Base-by-base conservation (phyloP, 306 rosid genomes). In the Ammopiptanthus mongolicus region DNA sequence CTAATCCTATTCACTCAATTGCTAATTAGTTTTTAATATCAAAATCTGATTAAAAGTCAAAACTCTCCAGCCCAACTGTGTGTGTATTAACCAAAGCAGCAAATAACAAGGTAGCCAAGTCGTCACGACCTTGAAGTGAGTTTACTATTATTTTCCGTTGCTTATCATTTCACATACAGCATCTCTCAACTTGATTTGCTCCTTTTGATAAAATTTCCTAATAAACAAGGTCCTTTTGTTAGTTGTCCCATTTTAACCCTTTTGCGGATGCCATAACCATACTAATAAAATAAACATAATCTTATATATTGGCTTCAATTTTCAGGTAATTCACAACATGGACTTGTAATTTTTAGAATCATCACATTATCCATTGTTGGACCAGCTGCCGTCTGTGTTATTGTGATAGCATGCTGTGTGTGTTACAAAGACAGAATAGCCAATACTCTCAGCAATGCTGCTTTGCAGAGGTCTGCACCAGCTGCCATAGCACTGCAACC, bases 361-460 rank as follows among this genome's bases (percentile, higher is more conserved):
- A 80, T 90, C 31, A 84, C 89, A 66, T 13, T 90, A 65, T 41
- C 87, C 77, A 70, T 90, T 4, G 82, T 70, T 2, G 83, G 80
- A 58, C 96, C 95, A 28, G 84, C 85, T 33, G 21, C 65, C 1
- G 14, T 83, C 7, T 81, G 88, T 62, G 75, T 80, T 6, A 1
- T 82, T 11, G 78, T 78, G 60, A 66, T 90, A 14, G 88, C 88
- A 67, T 82, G 90, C 2, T 86, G 83, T 13, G 80, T 84, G 61
- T 88, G 87, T 82, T 64, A 76, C 74, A 70, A 61, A 47, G 84
- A 82, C 39, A 47, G 74, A 60, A 37, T 86, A 75, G 52, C 46
- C 41, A 60, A 15, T 60, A 7, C 60, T 51, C 17, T 7, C 29
- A 14, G 37, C 18, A 61, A 25, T 50, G 68, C 62, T 1, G 53